These are phyloP conservation scores for Phytophthora idaei DNA, from an alignment of 352 stramenopile species.

Conservation along the genomic window DNA sequence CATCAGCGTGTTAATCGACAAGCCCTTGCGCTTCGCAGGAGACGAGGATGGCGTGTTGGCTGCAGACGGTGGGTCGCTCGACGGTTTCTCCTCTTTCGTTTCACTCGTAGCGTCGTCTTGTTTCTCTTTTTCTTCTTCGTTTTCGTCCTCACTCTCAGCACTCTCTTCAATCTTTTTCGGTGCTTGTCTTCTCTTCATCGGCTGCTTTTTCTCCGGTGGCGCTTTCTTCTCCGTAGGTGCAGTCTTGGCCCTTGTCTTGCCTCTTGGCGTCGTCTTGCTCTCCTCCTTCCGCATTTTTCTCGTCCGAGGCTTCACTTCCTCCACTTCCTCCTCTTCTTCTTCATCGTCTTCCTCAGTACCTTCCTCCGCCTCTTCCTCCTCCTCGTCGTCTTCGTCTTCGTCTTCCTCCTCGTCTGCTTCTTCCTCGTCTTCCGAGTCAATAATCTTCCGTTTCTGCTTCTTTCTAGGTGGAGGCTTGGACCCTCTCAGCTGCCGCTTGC, in stretches of 20 bases:
- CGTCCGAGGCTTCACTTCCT: constrained; percentile 18
- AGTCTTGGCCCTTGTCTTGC: constrained; percentile 35
- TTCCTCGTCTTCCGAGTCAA: constrained; percentile 44
- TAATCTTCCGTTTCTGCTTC: constrained; percentile 45
- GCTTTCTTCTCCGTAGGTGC: constrained; percentile 20
- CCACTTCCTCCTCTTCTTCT: constrained; percentile 21
- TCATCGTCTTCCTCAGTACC: constrained; percentile 33
- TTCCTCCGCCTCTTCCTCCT: constrained; percentile 29
- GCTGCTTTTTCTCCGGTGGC: constrained; percentile 10
- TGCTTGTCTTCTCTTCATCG: constrained; percentile 17
- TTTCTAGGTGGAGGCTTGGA: constrained; percentile 33
- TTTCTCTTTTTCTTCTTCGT: constrained; percentile 15
- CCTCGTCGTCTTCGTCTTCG: constrained; percentile 29
- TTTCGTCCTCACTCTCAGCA: constrained; percentile 30
- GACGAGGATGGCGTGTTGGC: constrained; percentile 42
- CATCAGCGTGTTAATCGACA: constrained; percentile 70
- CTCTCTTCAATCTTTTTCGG: constrained; percentile 37
- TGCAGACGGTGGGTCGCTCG: constrained; percentile 32
- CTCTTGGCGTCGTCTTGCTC: constrained; percentile 25
- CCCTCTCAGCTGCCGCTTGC: constrained; percentile 30
- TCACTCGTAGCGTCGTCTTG: constrained; percentile 26
- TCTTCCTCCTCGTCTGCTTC: constrained; percentile 34
- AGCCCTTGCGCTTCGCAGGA: constrained; percentile 47
- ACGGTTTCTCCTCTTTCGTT: constrained; percentile 26
- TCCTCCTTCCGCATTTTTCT: constrained; percentile 31